Conservation (phyloP, 1,284 basidiomycete species). For the Naganishia sp. region DNA sequence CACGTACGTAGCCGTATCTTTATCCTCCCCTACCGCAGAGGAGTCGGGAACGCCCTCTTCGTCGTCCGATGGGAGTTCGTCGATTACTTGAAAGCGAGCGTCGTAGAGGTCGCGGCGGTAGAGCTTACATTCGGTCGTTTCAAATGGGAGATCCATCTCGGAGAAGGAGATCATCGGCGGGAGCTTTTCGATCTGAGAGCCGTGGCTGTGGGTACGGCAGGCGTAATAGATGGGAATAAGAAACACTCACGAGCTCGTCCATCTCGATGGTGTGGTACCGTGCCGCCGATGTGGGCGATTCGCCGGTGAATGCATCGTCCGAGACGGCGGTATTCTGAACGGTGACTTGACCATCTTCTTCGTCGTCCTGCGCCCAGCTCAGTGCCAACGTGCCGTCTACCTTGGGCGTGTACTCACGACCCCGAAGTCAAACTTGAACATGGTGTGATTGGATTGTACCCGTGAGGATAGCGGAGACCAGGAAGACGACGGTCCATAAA, state of each 20-base stretch:
- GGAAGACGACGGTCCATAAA: conserved; percentile 1
- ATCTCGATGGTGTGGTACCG: conserved; percentile 42
- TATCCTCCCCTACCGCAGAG: conserved; percentile 39
- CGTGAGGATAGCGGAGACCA: not conserved
- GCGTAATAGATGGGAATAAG: not conserved
- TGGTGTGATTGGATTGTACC: conserved; percentile 26
- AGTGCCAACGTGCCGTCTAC: conserved; percentile 28
- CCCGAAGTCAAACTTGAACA: conserved; percentile 57
- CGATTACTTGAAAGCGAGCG: conserved; percentile 85
- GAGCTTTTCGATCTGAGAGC: conserved; percentile 43
- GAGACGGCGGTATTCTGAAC: conserved; percentile 8
- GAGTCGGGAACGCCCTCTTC: conserved; percentile 30
- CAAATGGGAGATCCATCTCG: conserved; percentile 39
- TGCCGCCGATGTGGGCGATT: conserved; percentile 25
- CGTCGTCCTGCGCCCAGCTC: conserved; percentile 29
- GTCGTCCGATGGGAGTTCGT: conserved; percentile 53
- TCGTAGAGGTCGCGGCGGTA: conserved; percentile 87
- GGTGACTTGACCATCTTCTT: conserved; percentile 36
- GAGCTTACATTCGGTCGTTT: conserved; percentile 55
- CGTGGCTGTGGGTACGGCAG: not conserved
- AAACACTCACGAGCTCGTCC: conserved; percentile 44
- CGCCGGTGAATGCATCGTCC: conserved; percentile 3
- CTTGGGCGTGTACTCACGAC: conserved; percentile 39
- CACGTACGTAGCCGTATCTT: conserved; percentile 58
- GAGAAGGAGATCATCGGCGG: conserved; percentile 51